Conservation (phyloP, 805 yeast species). For the Cyberlindnera maclurae region DNA sequence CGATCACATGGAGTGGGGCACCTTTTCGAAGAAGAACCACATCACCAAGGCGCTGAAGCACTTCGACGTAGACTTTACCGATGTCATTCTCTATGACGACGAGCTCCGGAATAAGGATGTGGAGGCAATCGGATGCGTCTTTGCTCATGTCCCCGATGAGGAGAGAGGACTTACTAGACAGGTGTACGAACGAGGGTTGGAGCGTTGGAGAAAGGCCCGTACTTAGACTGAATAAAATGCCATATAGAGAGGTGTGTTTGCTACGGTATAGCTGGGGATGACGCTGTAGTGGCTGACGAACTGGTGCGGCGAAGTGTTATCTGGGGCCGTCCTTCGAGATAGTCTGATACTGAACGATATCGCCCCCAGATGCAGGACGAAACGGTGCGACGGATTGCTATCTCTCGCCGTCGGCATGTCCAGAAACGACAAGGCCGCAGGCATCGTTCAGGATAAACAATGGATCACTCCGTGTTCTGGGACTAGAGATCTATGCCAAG, state of each 20-base stretch:
- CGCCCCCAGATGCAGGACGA: too few species aligned
- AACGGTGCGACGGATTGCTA: too few species aligned
- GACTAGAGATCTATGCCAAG: too few species aligned
- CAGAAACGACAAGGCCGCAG: too few species aligned
- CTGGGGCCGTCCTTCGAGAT: not conserved
- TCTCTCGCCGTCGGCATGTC: too few species aligned
- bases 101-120: constrained; percentile 76
- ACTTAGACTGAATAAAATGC: too few species aligned
- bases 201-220: constrained; percentile 3
- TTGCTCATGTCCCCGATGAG: constrained; percentile 56
- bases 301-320: too few species aligned
- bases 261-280: too few species aligned
- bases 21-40: constrained; percentile 49
- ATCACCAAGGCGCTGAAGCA: constrained; percentile 49
- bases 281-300: too few species aligned
- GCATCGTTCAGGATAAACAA: too few species aligned
- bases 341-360: not conserved
- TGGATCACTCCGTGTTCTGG: too few species aligned
- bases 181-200: constrained; percentile 10
- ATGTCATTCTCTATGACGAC: constrained; percentile 60
- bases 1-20: constrained; percentile 63
- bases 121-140: constrained; percentile 59
- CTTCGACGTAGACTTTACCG: constrained; percentile 39
- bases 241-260: not conserved
- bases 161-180: constrained; percentile 7